phyloP scores from a whole-genome alignment of 305 asterid genomes.

The Solanum hybrid region DNA sequence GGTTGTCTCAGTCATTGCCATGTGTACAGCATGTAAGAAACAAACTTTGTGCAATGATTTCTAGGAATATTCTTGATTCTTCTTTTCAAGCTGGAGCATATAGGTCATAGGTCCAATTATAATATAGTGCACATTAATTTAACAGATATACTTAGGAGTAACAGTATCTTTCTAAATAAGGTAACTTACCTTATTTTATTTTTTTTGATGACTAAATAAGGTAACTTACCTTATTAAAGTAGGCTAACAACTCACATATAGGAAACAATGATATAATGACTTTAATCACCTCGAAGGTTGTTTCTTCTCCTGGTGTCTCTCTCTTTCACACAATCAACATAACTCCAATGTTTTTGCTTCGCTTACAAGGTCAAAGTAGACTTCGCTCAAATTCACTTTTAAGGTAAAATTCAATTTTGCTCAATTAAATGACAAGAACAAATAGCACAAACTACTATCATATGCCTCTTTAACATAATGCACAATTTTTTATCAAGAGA shows the following conservation, averaged over 20 bases:
- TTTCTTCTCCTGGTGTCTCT: not conserved
- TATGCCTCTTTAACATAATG: not conserved
- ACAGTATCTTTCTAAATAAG: not conserved
- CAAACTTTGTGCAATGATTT: not conserved
- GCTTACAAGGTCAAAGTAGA: not conserved
- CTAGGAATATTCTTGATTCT: not conserved
- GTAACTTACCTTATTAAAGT: not conserved
- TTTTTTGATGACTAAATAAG: not conserved
- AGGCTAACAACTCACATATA: not conserved
- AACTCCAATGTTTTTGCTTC: not conserved
- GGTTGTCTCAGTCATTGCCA: not conserved
- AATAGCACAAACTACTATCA: not conserved
- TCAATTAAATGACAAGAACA: not conserved
- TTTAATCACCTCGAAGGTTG: not conserved
- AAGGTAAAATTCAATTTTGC: not conserved
- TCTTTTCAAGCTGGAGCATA: not conserved
- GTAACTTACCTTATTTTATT: not conserved
- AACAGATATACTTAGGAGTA: not conserved
- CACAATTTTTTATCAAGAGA: not conserved
- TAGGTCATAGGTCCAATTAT: not conserved
- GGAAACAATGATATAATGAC: not conserved
- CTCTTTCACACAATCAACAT: not conserved
- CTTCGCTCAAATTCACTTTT: not conserved
- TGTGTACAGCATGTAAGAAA: not conserved
- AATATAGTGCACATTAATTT: not conserved